These are phyloP conservation scores for Rutstroemia sp. DNA, from an alignment of 2,329 filamentous ascomycete species.

Conservation along the genomic window DNA sequence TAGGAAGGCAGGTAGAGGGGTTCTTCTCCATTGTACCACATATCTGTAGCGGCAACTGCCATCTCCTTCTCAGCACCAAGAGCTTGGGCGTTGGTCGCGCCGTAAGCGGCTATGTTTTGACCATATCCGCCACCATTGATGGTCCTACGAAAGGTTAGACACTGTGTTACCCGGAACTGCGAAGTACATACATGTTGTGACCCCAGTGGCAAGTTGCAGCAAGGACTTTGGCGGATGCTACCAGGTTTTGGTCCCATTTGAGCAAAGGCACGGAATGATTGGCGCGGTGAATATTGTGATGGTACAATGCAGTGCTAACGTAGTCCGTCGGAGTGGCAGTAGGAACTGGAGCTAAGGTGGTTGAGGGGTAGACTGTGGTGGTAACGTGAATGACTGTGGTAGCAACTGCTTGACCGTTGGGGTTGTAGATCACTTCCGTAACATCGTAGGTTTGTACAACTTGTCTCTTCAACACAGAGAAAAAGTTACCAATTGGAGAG, in stretches of 20 bases:
- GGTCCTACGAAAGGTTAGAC: slow-evolving; percentile 30
- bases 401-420: slow-evolving; percentile 2
- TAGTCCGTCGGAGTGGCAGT: slow-evolving; percentile 9
- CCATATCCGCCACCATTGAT: slow-evolving; percentile 62
- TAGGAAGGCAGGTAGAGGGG: slow-evolving; percentile 41
- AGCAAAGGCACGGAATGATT: slow-evolving; percentile 9
- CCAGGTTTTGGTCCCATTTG: slow-evolving; percentile 3
- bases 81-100: slow-evolving; percentile 34
- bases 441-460: slow-evolving; percentile 7
- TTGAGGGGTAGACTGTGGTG: slow-evolving; percentile 8
- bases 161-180: neutral
- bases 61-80: slow-evolving; percentile 46
- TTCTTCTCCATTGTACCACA: slow-evolving; percentile 87
- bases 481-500: slow-evolving; percentile 2
- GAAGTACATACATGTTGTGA: slow-evolving; percentile 51
- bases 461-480: neutral
- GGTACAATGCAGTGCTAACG: slow-evolving; percentile 8
- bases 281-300: slow-evolving; percentile 9
- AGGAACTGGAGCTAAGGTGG: slow-evolving; percentile 5
- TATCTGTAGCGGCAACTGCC: slow-evolving; percentile 61
- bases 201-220: slow-evolving; percentile 11
- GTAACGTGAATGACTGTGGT: slow-evolving; percentile 4
- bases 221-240: slow-evolving; percentile 9
- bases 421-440: slow-evolving; percentile 4
- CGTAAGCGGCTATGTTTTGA: slow-evolving; percentile 78